Base-by-base conservation (phyloP, 495 filamentous ascomycete species). In the Penicillium paxilli region DNA sequence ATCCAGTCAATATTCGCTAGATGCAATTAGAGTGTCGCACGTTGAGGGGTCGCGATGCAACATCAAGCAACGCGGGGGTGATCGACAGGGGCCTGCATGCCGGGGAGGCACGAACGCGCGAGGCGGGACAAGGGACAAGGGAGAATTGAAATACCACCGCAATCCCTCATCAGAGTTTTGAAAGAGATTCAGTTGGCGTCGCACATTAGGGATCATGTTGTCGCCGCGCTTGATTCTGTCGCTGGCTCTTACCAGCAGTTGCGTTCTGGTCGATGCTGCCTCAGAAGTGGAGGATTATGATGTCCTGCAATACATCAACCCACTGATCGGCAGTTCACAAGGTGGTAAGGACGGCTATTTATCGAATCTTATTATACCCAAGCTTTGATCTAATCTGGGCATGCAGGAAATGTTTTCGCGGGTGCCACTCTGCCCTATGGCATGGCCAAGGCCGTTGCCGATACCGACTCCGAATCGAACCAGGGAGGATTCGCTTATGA, bases 361-460 rank as follows among this genome's bases (percentile, higher is more conserved):
- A n/a, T 21, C 26, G 22, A 44, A 4, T 19, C 5, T 26, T 5
- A n/a, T n/a, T 23, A 19, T 37, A 14, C 26, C 48, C 33, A 47
- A 16, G 12, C 4, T 16, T 0, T 21, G 2, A 42, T 22, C 33
- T 51, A 51, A 51, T 21, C 17, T 14, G 21, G 14, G 16, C 2
- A 14, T 19, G 35, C 38, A 78, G 75, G 75, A 37, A 75, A 91
- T 80, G 87, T 92, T 23, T 92, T 92, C 51, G 71, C 88, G 0
- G 89, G 89, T 16, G 88, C 88, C 4, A 84, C 88, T 1, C 62
- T 91, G 35, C 88, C 88, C 0, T 91, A 87, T 61, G 75, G 75
- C 59, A 89, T 92, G 82, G 87, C 87, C 52, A 92, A 92, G 67
- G 87, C 89, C 30, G 87, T 89, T 6, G 83, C 89, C 24, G 89